A percentile compares a stretch with the other conserved stretches of the same genome.
phyloP scores from a whole-genome alignment of 2,329 filamentous ascomycete genomes.

The Akanthomyces uredinophilus region DNA sequence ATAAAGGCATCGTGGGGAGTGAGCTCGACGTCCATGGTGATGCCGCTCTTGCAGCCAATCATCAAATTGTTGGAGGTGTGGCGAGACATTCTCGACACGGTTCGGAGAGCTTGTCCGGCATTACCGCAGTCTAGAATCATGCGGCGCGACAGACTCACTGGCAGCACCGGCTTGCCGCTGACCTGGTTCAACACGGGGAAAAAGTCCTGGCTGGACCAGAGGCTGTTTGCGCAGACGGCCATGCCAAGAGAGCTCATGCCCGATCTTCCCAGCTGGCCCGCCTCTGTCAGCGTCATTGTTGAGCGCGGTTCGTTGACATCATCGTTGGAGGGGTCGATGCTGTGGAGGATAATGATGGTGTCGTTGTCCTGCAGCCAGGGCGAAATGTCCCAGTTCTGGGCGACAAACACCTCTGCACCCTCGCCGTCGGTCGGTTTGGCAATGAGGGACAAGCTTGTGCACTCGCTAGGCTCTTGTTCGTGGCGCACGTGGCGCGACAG shows the following conservation, averaged over 20 bases:
- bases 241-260: slow-evolving; percentile 27
- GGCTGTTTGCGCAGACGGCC: slow-evolving; percentile 24
- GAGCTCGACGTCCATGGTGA: slow-evolving; percentile 23
- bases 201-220: slow-evolving; percentile 22
- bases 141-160: slow-evolving; percentile 22
- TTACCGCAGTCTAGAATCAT: slow-evolving; percentile 21
- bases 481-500: slow-evolving; percentile 31
- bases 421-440: slow-evolving; percentile 14
- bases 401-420: slow-evolving; percentile 31
- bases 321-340: background rate
- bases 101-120: slow-evolving; percentile 17
- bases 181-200: slow-evolving; percentile 16
- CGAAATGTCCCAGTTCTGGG: slow-evolving; percentile 50
- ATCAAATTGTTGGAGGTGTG: slow-evolving; percentile 26
- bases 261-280: slow-evolving; percentile 24
- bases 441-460: slow-evolving; percentile 38
- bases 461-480: slow-evolving; percentile 37
- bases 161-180: slow-evolving; percentile 16
- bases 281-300: slow-evolving; percentile 22
- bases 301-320: slow-evolving; percentile 24
- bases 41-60: slow-evolving; percentile 19
- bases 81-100: slow-evolving; percentile 16
- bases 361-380: slow-evolving; percentile 19
- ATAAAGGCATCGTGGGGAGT: slow-evolving; percentile 19
- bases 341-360: slow-evolving; percentile 22